These are phyloP conservation scores for Cyberlindnera bimundalis DNA, from an alignment of 805 yeast genomes.

Conservation along the genomic window DNA sequence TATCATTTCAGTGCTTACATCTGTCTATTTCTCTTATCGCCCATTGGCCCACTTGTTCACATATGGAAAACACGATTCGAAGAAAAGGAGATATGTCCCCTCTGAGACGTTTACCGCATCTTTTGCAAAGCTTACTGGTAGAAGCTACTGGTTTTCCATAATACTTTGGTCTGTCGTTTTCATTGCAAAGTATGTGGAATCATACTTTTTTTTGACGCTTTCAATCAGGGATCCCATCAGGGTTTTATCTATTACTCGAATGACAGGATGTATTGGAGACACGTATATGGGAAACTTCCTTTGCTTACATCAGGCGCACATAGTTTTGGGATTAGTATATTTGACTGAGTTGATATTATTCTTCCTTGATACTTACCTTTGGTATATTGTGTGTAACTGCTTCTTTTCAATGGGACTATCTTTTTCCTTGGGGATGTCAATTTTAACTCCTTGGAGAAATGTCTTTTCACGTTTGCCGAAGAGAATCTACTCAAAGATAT, in stretches of 20 bases:
- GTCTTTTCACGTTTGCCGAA: slow-evolving; percentile 72
- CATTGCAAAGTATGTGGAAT: slow-evolving; percentile 65
- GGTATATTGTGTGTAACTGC: slow-evolving; percentile 84
- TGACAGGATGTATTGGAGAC: slow-evolving; percentile 66
- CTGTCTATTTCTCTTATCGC: slow-evolving; percentile 51
- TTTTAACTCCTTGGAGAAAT: slow-evolving; percentile 88
- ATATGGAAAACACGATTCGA: slow-evolving; percentile 21
- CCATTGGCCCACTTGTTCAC: slow-evolving; percentile 58
- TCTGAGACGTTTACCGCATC: slow-evolving; percentile 59
- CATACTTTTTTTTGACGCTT: slow-evolving; percentile 73
- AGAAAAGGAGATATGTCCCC: slow-evolving; percentile 50
- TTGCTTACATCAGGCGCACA: slow-evolving; percentile 55
- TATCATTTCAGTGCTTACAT: slow-evolving; percentile 50
- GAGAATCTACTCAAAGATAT: slow-evolving; percentile 67
- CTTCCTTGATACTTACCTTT: slow-evolving; percentile 77
- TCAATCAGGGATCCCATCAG: slow-evolving; percentile 73
- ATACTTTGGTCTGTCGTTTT: slow-evolving; percentile 69
- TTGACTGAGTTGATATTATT: slow-evolving; percentile 66
- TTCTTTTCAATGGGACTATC: slow-evolving; percentile 67
- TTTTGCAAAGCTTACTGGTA: slow-evolving; percentile 49
- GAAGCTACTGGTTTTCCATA: slow-evolving; percentile 57
- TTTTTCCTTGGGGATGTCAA: slow-evolving; percentile 73
- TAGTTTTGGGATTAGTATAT: slow-evolving; percentile 51
- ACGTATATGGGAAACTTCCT: slow-evolving; percentile 45
- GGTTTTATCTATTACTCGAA: slow-evolving; percentile 56